Conservation (phyloP, 1,139 yeast species). For the Taphrina sp. region DNA sequence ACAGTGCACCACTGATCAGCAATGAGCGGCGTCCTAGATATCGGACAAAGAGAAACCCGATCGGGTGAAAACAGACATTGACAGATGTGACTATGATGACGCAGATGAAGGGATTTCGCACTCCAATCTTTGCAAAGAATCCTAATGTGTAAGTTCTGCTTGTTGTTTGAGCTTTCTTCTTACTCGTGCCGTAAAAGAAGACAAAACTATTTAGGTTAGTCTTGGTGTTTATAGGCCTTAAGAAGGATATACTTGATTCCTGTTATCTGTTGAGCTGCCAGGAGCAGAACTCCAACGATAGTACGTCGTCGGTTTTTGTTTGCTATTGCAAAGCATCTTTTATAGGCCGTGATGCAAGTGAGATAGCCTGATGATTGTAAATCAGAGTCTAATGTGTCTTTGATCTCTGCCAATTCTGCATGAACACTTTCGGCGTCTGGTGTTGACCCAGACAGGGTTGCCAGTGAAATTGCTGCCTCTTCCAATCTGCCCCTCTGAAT, state of each 20-base stretch:
- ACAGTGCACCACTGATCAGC: conserved; percentile 60
- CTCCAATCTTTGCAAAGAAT: conserved; percentile 67
- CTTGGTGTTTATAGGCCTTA: too few relatives aligned
- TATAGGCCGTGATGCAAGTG: conserved; percentile 54
- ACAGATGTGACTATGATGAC: conserved; percentile 61
- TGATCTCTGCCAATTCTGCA: conserved; percentile 49
- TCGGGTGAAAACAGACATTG: conserved; percentile 61
- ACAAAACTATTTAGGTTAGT: too few relatives aligned
- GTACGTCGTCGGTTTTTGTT: conserved; percentile 37
- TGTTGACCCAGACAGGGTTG: conserved; percentile 46
- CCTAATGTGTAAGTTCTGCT: too few relatives aligned
- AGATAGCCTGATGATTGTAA: conserved; percentile 41
- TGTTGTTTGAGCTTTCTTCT: too few relatives aligned
- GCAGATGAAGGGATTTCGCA: conserved; percentile 48
- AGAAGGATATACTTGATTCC: conserved; percentile 50
- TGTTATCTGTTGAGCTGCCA: conserved; percentile 63
- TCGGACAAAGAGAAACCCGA: conserved; percentile 59
- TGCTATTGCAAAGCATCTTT: neutral
- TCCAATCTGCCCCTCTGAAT: conserved; percentile 47
- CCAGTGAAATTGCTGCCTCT: conserved; percentile 47
- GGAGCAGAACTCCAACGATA: conserved; percentile 48
- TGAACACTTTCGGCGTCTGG: conserved; percentile 46
- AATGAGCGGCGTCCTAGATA: conserved; percentile 67
- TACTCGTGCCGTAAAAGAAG: too few relatives aligned
- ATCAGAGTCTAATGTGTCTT: conserved; percentile 50